phyloP scores from a whole-genome alignment of 2,329 filamentous ascomycete species.

The Cephalotrichum gorgonifer region DNA sequence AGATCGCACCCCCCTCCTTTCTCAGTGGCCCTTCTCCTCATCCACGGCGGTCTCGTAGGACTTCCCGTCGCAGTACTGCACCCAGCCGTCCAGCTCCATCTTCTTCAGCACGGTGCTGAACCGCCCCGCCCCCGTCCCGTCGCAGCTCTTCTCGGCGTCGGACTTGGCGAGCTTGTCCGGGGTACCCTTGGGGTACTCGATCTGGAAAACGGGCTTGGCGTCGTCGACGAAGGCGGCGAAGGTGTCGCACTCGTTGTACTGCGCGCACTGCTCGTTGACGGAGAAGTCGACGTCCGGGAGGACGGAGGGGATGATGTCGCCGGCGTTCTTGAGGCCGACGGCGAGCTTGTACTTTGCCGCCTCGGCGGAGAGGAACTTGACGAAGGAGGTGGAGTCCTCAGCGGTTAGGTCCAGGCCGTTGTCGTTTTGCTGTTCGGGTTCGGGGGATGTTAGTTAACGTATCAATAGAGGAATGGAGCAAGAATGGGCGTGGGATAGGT shows the following conservation, averaged over 20 bases:
- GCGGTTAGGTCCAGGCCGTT: slow-evolving; percentile 51
- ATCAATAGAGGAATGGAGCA: not conserved
- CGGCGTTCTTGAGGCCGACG: slow-evolving; percentile 60
- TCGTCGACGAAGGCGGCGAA: slow-evolving; percentile 48
- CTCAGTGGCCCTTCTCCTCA: no score
- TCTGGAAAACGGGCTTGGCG: slow-evolving; percentile 61
- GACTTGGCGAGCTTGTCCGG: slow-evolving; percentile 22
- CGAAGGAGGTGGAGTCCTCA: slow-evolving; percentile 44
- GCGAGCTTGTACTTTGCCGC: slow-evolving; percentile 45
- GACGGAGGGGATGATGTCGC: slow-evolving; percentile 41
- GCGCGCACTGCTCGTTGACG: slow-evolving; percentile 60
- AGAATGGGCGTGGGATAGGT: not conserved
- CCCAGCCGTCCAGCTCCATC: slow-evolving; percentile 53
- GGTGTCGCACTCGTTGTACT: slow-evolving; percentile 47
- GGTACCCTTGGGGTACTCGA: slow-evolving; percentile 54
- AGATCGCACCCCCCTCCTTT: no score
- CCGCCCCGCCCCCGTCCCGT: slow-evolving; percentile 27
- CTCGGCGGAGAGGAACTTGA: slow-evolving; percentile 48
- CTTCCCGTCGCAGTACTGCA: slow-evolving; percentile 39
- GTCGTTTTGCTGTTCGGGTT: slow-evolving; percentile 43
- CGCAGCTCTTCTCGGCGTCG: slow-evolving; percentile 24
- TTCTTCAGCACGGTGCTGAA: slow-evolving; percentile 60
- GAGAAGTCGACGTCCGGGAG: slow-evolving; percentile 47
- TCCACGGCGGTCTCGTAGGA: slow-evolving; percentile 14
- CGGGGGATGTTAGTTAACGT: not conserved